Conservation (phyloP, 2,329 filamentous ascomycete genomes). For the Phyllosticta citriasiana region DNA sequence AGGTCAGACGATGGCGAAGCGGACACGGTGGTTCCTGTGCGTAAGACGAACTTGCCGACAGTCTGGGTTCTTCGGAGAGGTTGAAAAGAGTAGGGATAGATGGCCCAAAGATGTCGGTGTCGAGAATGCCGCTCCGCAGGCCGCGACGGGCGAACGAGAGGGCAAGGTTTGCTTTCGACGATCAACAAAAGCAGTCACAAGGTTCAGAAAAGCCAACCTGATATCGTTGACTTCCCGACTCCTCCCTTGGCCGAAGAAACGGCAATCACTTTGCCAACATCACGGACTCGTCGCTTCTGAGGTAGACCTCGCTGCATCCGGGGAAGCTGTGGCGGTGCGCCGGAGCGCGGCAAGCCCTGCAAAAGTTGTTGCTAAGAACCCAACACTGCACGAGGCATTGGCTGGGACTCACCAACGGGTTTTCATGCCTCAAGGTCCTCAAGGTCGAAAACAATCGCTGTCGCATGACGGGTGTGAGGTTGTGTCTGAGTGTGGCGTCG, state of each 20-base stretch:
- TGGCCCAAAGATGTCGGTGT: constrained; percentile 94
- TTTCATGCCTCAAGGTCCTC: constrained; percentile 59
- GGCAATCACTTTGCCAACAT: constrained; percentile 88
- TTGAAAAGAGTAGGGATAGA: constrained; percentile 86
- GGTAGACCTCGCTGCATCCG: constrained; percentile 75
- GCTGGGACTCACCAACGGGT: constrained; percentile 59
- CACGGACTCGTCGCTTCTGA: constrained; percentile 65
- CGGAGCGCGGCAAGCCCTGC: constrained; percentile 76
- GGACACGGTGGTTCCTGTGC: neutral
- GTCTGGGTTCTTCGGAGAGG: constrained; percentile 65
- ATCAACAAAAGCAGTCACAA: neutral
- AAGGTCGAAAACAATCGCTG: constrained; percentile 46
- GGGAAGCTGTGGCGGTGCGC: constrained; percentile 53
- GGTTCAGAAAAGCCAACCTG: constrained; percentile 43
- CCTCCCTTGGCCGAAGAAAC: constrained; percentile 95
- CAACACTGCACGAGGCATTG: neutral
- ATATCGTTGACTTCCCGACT: constrained; percentile 93
- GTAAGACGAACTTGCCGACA: constrained; percentile 55
- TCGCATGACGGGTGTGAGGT: constrained; percentile 21
- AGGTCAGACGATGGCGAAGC: neutral
- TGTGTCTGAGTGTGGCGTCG: constrained; percentile 6
- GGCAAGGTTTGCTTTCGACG: constrained; percentile 59
- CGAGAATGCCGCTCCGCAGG: constrained; percentile 75
- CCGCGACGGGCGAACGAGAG: constrained; percentile 76
- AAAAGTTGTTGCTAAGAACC: constrained; percentile 9